Conservation (phyloP, 2,329 filamentous ascomycete genomes). For the Xylaria arbuscula region DNA sequence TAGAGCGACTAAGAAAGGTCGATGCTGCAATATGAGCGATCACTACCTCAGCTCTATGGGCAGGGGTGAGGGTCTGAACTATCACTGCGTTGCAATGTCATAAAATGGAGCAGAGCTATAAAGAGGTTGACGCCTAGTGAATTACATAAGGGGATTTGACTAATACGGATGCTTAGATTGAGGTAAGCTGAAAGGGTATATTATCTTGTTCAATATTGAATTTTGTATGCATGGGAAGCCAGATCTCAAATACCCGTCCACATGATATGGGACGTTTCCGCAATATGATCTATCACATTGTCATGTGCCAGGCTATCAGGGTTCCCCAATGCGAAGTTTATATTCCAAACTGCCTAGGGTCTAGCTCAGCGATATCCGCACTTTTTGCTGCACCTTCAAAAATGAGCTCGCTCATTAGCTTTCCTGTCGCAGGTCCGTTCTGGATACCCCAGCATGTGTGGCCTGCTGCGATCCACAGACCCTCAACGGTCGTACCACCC, state of each 20-base stretch:
- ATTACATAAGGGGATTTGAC: background rate
- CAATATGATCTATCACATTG: too few relatives aligned
- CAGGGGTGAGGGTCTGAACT: background rate
- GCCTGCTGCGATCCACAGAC: slow-evolving; percentile 84
- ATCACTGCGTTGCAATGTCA: background rate
- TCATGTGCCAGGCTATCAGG: background rate
- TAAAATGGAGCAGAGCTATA: background rate
- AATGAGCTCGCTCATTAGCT: slow-evolving; percentile 81
- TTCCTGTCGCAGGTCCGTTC: slow-evolving; percentile 89
- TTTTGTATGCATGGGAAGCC: too few relatives aligned
- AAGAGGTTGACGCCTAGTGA: background rate
- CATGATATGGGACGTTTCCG: too few relatives aligned
- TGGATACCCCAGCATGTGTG: slow-evolving; percentile 99
- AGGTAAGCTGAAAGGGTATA: too few relatives aligned
- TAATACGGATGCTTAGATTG: too few relatives aligned
- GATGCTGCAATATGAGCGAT: too few relatives aligned
- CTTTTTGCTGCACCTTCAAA: slow-evolving; percentile 78
- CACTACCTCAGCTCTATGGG: too few relatives aligned
- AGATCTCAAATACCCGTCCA: too few relatives aligned
- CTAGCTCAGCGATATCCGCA: slow-evolving; percentile 72
- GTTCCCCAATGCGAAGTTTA: slow-evolving; percentile 45
- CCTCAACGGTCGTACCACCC: slow-evolving; percentile 77
- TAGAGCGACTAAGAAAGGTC: too few relatives aligned
- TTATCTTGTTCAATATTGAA: too few relatives aligned
- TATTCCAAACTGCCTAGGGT: slow-evolving; percentile 73